Evolutionary conservation across 2,329 filamentous ascomycete genomes (phyloP).

Genomic region (Elsinoe ampelina): DNA sequence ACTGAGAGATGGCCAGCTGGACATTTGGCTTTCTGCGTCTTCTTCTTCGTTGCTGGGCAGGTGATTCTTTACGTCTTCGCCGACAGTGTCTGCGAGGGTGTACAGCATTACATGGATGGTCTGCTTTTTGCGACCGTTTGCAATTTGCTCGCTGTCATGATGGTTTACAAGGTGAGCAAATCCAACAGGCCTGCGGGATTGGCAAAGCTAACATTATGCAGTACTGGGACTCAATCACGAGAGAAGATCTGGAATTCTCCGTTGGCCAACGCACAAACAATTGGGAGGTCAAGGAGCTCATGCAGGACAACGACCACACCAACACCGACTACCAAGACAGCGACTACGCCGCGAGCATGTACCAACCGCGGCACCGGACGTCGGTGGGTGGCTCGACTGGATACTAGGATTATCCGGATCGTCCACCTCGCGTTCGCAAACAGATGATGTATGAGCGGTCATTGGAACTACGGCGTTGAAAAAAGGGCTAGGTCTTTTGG

Average conservation of each 20-base stretch:
- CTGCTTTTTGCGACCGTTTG: conserved; percentile 89
- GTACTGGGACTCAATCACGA: conserved; percentile 99
- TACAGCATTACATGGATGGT: conserved; percentile 88
- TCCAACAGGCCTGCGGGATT: neutral
- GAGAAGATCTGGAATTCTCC: conserved; percentile 95
- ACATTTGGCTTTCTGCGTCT: conserved; percentile 79
- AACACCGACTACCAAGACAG: conserved; percentile 64
- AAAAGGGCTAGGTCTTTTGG: neutral
- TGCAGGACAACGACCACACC: conserved; percentile 73
- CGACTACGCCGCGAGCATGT: conserved; percentile 47
- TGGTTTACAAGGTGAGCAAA: conserved; percentile 83
- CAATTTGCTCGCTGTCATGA: conserved; percentile 94
- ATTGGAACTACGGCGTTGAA: conserved; percentile 5
- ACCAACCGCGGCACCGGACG: conserved; percentile 21
- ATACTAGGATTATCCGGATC: neutral
- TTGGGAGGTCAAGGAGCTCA: conserved; percentile 94
- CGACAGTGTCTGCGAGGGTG: conserved; percentile 68
- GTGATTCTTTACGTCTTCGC: conserved; percentile 88
- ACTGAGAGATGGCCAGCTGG: conserved; percentile 93
- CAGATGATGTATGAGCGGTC: neutral
- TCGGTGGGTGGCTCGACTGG: conserved; percentile 14
- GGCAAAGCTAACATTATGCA: conserved; percentile 28
- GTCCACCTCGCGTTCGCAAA: neutral
- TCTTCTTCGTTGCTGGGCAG: conserved; percentile 88
- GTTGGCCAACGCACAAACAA: conserved; percentile 92